Conservation (phyloP, 768 basidiomycete genomes). For the Hortiboletus flavorubellus region DNA sequence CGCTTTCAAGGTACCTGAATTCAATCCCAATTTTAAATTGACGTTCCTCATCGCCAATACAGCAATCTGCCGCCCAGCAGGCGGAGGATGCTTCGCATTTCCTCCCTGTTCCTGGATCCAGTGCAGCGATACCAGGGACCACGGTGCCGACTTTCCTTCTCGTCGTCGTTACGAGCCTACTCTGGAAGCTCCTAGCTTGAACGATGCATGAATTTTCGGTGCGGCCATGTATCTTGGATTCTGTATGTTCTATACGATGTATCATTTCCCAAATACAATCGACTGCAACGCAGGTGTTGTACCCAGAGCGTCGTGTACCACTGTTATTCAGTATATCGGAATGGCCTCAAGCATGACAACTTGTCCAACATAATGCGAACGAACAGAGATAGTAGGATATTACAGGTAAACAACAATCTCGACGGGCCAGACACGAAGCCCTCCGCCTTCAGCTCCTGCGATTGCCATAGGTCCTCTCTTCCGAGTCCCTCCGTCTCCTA, state of each 20-base stretch:
- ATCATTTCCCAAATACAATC: not conserved
- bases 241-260: constrained; percentile 5
- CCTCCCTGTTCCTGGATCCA: constrained; percentile 57
- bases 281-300: not conserved
- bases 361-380: not conserved
- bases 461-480: constrained; percentile 19
- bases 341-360: not conserved
- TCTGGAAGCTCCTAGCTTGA: constrained; percentile 26
- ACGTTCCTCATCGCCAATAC: not conserved
- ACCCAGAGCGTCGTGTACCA: not conserved
- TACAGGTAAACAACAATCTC: constrained; percentile 1
- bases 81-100: constrained; percentile 49
- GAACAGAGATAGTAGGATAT: not conserved
- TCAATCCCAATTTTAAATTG: not conserved
- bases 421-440: not conserved
- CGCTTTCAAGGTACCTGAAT: constrained; percentile 68
- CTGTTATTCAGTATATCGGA: not conserved
- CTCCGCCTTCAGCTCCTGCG: constrained; percentile 21
- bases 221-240: not conserved
- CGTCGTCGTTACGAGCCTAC: constrained; percentile 18
- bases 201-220: not conserved
- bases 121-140: constrained; percentile 32
- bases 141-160: constrained; percentile 23
- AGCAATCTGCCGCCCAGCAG: constrained; percentile 65
- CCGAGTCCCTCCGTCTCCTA: constrained; percentile 19